A percentile compares a stretch with the other conserved stretches of the same genome.
Evolutionary conservation across 140 eudicot species (phyloP).

Genomic region (Artemisia princeps): DNA sequence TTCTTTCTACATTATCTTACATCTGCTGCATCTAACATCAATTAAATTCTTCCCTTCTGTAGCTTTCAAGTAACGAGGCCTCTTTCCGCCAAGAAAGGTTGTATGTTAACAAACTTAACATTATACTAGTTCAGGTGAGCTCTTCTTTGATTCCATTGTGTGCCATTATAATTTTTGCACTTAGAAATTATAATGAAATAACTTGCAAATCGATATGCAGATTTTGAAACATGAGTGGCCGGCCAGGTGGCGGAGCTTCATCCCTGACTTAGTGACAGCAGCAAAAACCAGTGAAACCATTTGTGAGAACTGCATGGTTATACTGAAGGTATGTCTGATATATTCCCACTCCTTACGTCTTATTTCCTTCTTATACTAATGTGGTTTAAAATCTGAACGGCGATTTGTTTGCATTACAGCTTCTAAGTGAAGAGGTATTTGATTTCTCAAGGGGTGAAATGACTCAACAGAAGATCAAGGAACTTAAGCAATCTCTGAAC

Average conservation of each 20-base stretch:
- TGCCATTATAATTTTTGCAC: constrained; percentile 6
- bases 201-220: constrained; percentile 37
- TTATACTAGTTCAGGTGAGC: constrained; percentile 89
- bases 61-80: constrained; percentile 87
- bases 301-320: constrained; percentile 95
- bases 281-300: constrained; percentile 92
- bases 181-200: constrained; percentile 6
- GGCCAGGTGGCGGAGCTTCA: constrained; percentile 77
- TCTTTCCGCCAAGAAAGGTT: constrained; percentile 91
- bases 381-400: constrained; percentile 11
- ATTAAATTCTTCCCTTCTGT: constrained; percentile 1
- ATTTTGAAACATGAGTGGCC: constrained; percentile 99
- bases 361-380: not conserved
- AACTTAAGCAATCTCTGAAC: constrained; percentile 91
- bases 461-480: constrained; percentile 98
- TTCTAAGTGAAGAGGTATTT: constrained; percentile 93
- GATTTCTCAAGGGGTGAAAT: constrained; percentile 99
- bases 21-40: not conserved
- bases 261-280: constrained; percentile 88
- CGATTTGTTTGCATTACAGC: constrained; percentile 36
- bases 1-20: not conserved
- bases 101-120: constrained; percentile 82
- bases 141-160: constrained; percentile 20
- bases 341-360: not conserved
- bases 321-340: constrained; percentile 58